These are phyloP conservation scores for Mycena kentingensis DNA, from an alignment of 768 basidiomycete species.

Conservation along the genomic window DNA sequence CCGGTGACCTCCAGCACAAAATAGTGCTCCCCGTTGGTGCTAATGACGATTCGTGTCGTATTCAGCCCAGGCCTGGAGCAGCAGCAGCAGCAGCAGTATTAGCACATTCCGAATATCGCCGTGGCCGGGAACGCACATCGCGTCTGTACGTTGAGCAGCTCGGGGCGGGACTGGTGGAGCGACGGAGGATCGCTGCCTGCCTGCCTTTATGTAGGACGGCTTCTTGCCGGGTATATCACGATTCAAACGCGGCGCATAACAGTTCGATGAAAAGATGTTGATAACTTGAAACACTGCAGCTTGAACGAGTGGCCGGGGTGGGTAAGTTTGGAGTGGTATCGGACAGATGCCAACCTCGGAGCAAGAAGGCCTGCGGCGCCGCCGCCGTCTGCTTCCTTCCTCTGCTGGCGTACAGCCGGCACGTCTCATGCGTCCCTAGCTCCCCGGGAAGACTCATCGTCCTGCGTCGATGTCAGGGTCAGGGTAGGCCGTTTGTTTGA, in stretches of 20 bases:
- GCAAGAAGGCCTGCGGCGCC: no score
- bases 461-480: neutral
- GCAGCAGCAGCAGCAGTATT: neutral
- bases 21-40: slow-evolving; percentile 53
- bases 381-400: neutral
- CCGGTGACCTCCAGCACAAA: slow-evolving; percentile 50
- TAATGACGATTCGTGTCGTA: slow-evolving; percentile 48
- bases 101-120: neutral
- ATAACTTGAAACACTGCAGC: no score
- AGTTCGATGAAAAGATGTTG: neutral
- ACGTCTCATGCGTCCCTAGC: neutral
- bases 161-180: neutral
- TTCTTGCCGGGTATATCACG: neutral
- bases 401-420: neutral
- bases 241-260: neutral
- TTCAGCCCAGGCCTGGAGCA: slow-evolving; percentile 32
- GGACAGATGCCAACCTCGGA: neutral
- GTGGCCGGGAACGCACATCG: neutral
- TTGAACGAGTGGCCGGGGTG: no score
- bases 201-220: slow-evolving; percentile 3
- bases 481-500: neutral
- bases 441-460: neutral
- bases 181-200: neutral
- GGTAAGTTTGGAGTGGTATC: no score
- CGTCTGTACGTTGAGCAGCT: neutral